Conservation (phyloP, 345 rosid genomes). For the Camelina sativa region DNA sequence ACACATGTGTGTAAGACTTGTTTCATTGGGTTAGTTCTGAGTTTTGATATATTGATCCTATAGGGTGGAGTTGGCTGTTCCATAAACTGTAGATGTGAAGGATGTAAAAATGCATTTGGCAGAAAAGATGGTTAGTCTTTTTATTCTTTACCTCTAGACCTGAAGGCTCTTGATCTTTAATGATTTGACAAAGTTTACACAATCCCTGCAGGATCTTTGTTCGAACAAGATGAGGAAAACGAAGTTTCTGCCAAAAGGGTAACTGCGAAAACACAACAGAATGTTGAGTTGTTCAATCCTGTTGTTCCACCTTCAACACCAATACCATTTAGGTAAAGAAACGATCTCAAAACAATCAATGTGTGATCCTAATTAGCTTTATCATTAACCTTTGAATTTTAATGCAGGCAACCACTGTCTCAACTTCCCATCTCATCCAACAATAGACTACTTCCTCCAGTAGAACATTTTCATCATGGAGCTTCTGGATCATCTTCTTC, state of each 20-base stretch:
- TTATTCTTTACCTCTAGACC: not conserved
- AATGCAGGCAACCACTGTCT: slow-evolving; percentile 59
- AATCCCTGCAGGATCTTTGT: slow-evolving; percentile 54
- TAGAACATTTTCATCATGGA: slow-evolving; percentile 25
- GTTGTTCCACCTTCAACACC: slow-evolving; percentile 68
- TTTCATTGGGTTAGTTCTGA: not conserved
- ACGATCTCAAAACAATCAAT: not conserved
- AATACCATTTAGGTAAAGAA: slow-evolving; percentile 49
- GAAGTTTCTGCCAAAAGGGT: slow-evolving; percentile 45
- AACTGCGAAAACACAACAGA: slow-evolving; percentile 43
- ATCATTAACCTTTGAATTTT: not conserved
- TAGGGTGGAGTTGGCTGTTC: slow-evolving; percentile 96
- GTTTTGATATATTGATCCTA: slow-evolving; percentile 10
- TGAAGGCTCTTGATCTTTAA: not conserved
- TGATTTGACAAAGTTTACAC: not conserved
- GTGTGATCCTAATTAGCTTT: not conserved
- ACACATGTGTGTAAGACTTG: not conserved
- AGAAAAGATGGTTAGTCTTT: slow-evolving; percentile 70
- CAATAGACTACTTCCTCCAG: slow-evolving; percentile 38
- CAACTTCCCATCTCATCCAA: slow-evolving; percentile 66
- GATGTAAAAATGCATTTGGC: slow-evolving; percentile 87
- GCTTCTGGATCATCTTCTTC: slow-evolving; percentile 18
- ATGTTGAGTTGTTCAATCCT: slow-evolving; percentile 50
- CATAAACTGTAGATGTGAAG: slow-evolving; percentile 84
- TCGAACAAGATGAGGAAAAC: slow-evolving; percentile 60